Evolutionary conservation across 2,329 filamentous ascomycete genomes (phyloP), one percentile per base, ranked within the genome.

Genomic region (Colletotrichum spaethianum): DNA sequence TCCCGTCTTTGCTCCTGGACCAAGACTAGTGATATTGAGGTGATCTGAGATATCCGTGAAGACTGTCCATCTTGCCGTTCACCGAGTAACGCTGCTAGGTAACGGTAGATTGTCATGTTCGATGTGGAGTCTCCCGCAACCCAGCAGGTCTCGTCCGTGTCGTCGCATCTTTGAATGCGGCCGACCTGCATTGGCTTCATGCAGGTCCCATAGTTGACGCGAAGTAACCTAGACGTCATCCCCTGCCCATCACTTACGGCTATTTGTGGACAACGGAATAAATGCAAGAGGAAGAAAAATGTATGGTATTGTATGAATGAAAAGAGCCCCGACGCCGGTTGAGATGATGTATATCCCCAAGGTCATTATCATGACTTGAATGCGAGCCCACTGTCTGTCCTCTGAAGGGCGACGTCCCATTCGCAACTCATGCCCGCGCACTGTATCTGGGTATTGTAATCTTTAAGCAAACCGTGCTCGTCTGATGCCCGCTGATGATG

Each of bases 371-470:
- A 73, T 71, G 67, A 38, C 33, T 57, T 57, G 53, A 40, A 70
- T 69, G 65, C 66, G 52, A 60, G 63, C 59, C 65, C 60, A 44
- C 61, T 57, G 55, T 62, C 67, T 65, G 50, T 63, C 67, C 67
- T 46, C 40, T 71, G 67, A 71, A 48, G 67, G 67, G 53, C 53
- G 67, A 63, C 56, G 28, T 73, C 67, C 71, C n/a, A 66, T 62
- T 59, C 67, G 48, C 67, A 63, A 55, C 67, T 66, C 61, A 20
- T 68, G 48, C 26, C 62, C 52, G 60, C 57, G 28, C 63, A 40
- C 52, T 63, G 44, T 71, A 73, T 71, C 55, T 73, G 70, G 70
- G 65, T 71, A 70, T 71, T 63, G 31, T 70, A 48, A 36, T 64
- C 20, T 40, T 36, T 42, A 46, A 70, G 65, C 65, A 52, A 53